Conservation (phyloP, 1,139 yeast genomes). For the Suhomyces coccinellae region DNA sequence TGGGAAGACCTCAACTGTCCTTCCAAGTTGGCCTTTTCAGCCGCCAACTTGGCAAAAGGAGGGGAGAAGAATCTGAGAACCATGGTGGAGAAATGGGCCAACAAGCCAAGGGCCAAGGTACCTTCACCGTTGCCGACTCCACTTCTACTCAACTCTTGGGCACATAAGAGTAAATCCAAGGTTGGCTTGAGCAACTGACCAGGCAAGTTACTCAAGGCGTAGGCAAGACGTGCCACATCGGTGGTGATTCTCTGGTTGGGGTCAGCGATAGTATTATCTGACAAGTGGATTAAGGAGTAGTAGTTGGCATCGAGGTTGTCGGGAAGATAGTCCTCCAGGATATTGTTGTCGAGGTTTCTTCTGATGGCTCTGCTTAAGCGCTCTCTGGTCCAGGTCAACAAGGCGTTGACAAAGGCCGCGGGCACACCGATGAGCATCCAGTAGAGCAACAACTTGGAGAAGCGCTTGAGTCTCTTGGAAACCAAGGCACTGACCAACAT, state of each 20-base stretch:
- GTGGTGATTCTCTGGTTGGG: slow-evolving; percentile 84
- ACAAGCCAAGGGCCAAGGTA: slow-evolving; percentile 72
- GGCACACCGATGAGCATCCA: slow-evolving; percentile 92
- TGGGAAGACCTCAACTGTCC: slow-evolving; percentile 85
- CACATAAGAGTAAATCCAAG: slow-evolving; percentile 77
- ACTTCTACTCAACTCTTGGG: slow-evolving; percentile 70
- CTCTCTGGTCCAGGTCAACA: slow-evolving; percentile 70
- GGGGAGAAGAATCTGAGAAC: slow-evolving; percentile 79
- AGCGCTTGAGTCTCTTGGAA: slow-evolving; percentile 63
- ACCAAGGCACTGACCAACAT: slow-evolving; percentile 80
- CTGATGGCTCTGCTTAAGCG: slow-evolving; percentile 68
- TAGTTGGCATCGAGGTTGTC: slow-evolving; percentile 54
- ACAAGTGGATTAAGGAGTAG: slow-evolving; percentile 56
- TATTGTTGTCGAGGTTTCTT: slow-evolving; percentile 59
- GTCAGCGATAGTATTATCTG: slow-evolving; percentile 59
- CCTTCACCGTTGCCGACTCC: slow-evolving; percentile 88
- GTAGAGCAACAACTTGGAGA: slow-evolving; percentile 60
- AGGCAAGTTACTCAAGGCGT: slow-evolving; percentile 71
- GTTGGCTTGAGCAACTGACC: slow-evolving; percentile 88
- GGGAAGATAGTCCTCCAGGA: slow-evolving; percentile 71
- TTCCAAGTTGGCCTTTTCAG: slow-evolving; percentile 77
- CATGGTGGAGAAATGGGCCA: slow-evolving; percentile 80
- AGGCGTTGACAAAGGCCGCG: slow-evolving; percentile 76
- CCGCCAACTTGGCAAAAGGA: slow-evolving; percentile 81
- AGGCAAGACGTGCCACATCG: slow-evolving; percentile 74